A percentile compares a stretch with the other conserved stretches of the same genome.
Evolutionary conservation across 352 stramenopile species (phyloP).

Genomic region (Pythium sp.): DNA sequence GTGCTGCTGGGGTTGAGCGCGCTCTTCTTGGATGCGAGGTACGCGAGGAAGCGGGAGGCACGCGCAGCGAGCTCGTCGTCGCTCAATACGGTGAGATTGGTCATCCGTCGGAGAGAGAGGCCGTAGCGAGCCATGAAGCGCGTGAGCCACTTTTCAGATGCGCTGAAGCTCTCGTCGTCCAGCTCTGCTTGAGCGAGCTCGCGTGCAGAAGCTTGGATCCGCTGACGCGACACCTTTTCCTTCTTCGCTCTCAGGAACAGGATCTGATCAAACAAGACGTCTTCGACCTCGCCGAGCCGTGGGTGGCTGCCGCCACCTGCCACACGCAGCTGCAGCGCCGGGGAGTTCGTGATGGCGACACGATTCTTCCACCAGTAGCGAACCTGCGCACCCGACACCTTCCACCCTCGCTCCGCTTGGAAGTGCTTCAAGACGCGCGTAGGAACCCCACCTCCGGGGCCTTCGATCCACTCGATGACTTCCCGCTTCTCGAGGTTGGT

Average conservation of each 20-base stretch:
- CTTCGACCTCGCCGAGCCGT: slow-evolving; percentile 12
- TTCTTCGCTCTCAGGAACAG: slow-evolving; percentile 12
- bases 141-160: slow-evolving; percentile 23
- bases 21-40: slow-evolving; percentile 5
- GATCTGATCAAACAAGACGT: slow-evolving; percentile 20
- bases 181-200: slow-evolving; percentile 6
- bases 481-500: slow-evolving; percentile 17
- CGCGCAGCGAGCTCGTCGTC: slow-evolving; percentile 13
- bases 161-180: slow-evolving; percentile 11
- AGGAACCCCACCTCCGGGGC: slow-evolving; percentile 12
- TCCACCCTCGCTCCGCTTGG: slow-evolving; percentile 13
- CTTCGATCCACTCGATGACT: slow-evolving; percentile 19
- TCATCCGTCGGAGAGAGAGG: slow-evolving; percentile 21
- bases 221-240: slow-evolving; percentile 15
- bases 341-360: slow-evolving; percentile 12
- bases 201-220: slow-evolving; percentile 11
- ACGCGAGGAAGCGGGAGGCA: slow-evolving; percentile 14
- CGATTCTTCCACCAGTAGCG: slow-evolving; percentile 21
- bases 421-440: slow-evolving; percentile 18
- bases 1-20: slow-evolving; percentile 17
- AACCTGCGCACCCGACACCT: slow-evolving; percentile 19
- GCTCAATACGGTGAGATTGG: slow-evolving; percentile 22
- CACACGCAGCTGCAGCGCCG: slow-evolving; percentile 1
- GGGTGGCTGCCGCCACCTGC: not conserved
- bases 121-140: slow-evolving; percentile 27